Evolutionary conservation across 441 rosid species (phyloP).

Genomic region (Gossypium gossypioides): DNA sequence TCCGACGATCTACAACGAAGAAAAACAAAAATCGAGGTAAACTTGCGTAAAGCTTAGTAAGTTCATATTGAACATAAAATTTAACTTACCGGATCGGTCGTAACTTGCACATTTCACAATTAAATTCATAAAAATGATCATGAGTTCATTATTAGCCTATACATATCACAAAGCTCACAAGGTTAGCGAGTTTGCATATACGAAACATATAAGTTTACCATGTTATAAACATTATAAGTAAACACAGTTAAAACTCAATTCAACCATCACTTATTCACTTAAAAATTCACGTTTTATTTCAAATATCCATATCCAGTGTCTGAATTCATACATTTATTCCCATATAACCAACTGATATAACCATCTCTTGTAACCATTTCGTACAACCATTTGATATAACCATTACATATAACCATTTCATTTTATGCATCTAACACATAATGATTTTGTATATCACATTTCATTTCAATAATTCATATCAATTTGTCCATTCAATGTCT

Average conservation of each 20-base stretch:
- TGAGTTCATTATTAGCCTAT: background rate
- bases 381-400: background rate
- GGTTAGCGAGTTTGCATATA: background rate
- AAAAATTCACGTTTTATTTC: background rate
- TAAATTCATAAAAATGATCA: background rate
- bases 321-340: background rate
- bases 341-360: background rate
- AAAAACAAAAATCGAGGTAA: background rate
- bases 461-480: background rate
- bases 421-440: background rate
- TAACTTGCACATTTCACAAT: background rate
- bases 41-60: background rate
- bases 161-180: background rate
- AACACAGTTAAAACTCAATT: background rate
- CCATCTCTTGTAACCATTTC: background rate
- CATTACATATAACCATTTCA: background rate
- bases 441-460: background rate
- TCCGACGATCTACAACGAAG: background rate
- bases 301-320: background rate
- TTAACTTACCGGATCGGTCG: background rate
- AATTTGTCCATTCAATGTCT: background rate
- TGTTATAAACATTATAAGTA: background rate
- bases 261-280: background rate
- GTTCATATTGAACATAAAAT: background rate
- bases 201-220: no score